Conservation (phyloP, 177 flowering plant genomes). For the Vitis hybrid region DNA sequence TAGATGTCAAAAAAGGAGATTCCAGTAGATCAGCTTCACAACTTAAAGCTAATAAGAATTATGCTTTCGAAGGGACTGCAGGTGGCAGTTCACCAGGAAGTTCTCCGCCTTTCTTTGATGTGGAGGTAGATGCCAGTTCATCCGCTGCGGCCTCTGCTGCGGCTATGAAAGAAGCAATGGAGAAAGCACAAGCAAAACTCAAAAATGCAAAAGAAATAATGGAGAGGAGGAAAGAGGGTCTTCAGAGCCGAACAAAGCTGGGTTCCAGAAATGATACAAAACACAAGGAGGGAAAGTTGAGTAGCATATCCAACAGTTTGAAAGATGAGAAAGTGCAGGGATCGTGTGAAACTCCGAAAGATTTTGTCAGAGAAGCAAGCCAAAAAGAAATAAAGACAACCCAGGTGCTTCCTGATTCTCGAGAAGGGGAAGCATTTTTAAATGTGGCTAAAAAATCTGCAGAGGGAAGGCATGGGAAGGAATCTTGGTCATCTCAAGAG, state of each 20-base stretch:
- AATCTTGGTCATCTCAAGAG: slow-evolving; percentile 22
- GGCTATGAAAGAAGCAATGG: slow-evolving; percentile 71
- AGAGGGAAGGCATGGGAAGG: slow-evolving; percentile 27
- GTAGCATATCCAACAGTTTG: slow-evolving; percentile 11
- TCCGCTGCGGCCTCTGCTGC: slow-evolving; percentile 69
- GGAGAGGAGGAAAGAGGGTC: slow-evolving; percentile 50
- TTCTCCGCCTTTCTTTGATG: slow-evolving; percentile 65
- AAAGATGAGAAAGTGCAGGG: slow-evolving; percentile 24
- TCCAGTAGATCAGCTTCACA: slow-evolving; percentile 22
- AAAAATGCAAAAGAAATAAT: slow-evolving; percentile 54
- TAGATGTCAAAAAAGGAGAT: slow-evolving; percentile 32
- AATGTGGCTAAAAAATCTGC: slow-evolving; percentile 19
- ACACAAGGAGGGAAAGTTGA: slow-evolving; percentile 24
- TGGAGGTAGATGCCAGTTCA: slow-evolving; percentile 71
- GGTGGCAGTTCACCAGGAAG: slow-evolving; percentile 42
- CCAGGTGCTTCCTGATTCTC: slow-evolving; percentile 23
- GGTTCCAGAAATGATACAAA: slow-evolving; percentile 23
- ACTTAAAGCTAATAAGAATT: slow-evolving; percentile 22
- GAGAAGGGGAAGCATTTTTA: slow-evolving; percentile 18
- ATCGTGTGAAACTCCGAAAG: slow-evolving; percentile 20
- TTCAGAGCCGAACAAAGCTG: slow-evolving; percentile 27
- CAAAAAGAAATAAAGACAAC: slow-evolving; percentile 14
- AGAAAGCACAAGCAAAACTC: slow-evolving; percentile 63
- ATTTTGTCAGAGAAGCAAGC: slow-evolving; percentile 24
- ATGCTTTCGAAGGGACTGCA: slow-evolving; percentile 26